A percentile compares a stretch with the other conserved stretches of the same genome.
These are phyloP conservation scores for Choricystis sp. DNA, from an alignment of 139 green algal species.

Conservation along the genomic window DNA sequence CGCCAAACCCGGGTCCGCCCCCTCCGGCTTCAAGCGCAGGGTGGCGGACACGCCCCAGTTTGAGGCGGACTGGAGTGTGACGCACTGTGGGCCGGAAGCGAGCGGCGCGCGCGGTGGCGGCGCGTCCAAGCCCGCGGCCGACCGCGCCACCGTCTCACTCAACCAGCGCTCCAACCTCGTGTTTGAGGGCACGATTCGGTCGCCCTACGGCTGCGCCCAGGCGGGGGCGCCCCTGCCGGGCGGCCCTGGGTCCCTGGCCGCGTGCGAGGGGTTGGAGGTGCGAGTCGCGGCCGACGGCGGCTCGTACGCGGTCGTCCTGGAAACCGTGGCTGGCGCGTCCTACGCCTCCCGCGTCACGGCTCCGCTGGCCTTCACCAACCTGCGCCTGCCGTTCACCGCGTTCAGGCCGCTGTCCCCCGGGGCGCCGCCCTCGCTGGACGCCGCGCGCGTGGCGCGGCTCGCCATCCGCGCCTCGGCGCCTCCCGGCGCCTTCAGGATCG, in stretches of 20 bases:
- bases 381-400: slow-evolving; percentile 64
- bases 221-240: slow-evolving; percentile 31
- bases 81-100: background rate
- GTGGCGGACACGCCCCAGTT: slow-evolving; percentile 18
- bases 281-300: slow-evolving; percentile 65
- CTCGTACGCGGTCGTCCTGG: slow-evolving; percentile 53
- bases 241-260: slow-evolving; percentile 19
- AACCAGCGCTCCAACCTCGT: slow-evolving; percentile 28
- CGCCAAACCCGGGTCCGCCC: background rate
- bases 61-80: slow-evolving; percentile 2
- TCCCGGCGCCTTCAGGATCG: slow-evolving; percentile 22
- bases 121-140: slow-evolving; percentile 7
- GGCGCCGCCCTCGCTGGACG: slow-evolving; percentile 3
- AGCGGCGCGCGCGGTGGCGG: slow-evolving; percentile 7
- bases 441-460: slow-evolving; percentile 15
- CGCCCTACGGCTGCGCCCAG: slow-evolving; percentile 11
- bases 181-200: slow-evolving; percentile 29
- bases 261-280: slow-evolving; percentile 64
- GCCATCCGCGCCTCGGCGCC: slow-evolving; percentile 13
- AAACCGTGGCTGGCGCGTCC: slow-evolving; percentile 20
- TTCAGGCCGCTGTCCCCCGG: slow-evolving; percentile 44
- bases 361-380: slow-evolving; percentile 32
- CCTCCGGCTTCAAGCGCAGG: slow-evolving; percentile 21
- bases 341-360: slow-evolving; percentile 53
- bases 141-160: slow-evolving; percentile 13